phyloP scores from a whole-genome alignment of 2,329 filamentous ascomycete genomes.

The Fusarium compactum region DNA sequence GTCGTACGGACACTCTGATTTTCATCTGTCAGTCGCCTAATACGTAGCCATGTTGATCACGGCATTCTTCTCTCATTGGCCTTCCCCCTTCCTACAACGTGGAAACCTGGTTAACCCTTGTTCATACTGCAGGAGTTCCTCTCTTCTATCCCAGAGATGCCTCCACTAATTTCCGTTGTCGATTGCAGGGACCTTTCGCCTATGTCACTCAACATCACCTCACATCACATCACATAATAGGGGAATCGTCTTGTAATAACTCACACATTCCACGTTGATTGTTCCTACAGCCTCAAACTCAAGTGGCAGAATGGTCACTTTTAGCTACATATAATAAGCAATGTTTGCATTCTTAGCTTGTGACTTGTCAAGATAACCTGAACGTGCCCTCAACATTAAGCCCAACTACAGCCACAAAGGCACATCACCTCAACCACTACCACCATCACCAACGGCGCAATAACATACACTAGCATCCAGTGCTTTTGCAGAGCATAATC shows the following conservation, averaged over 20 bases:
- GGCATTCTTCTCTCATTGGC: conserved; percentile 14
- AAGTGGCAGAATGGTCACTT: neutral
- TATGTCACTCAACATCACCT: conserved; percentile 6
- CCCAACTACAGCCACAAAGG: conserved; percentile 1
- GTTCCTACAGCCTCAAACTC: conserved; percentile 7
- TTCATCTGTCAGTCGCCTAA: neutral
- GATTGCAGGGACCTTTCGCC: conserved; percentile 20
- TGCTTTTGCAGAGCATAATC: neutral
- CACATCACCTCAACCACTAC: conserved; percentile 11
- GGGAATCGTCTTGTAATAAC: conserved; percentile 10
- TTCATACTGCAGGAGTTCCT: conserved; percentile 31
- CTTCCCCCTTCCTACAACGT: conserved; percentile 4
- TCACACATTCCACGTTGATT: neutral
- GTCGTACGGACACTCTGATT: neutral
- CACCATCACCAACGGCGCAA: neutral
- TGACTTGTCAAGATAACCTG: conserved; percentile 6
- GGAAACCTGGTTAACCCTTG: conserved; percentile 26
- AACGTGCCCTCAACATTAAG: conserved; percentile 18
- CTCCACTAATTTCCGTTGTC: conserved; percentile 41
- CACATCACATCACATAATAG: conserved; percentile 15
- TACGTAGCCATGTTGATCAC: neutral
- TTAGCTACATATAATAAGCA: conserved; percentile 15
- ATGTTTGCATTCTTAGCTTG: conserved; percentile 4
- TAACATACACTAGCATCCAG: neutral
- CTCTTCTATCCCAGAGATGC: conserved; percentile 18